Evolutionary conservation across 257 asterid species (phyloP).

Genomic region (Anisodus tanguticus): DNA sequence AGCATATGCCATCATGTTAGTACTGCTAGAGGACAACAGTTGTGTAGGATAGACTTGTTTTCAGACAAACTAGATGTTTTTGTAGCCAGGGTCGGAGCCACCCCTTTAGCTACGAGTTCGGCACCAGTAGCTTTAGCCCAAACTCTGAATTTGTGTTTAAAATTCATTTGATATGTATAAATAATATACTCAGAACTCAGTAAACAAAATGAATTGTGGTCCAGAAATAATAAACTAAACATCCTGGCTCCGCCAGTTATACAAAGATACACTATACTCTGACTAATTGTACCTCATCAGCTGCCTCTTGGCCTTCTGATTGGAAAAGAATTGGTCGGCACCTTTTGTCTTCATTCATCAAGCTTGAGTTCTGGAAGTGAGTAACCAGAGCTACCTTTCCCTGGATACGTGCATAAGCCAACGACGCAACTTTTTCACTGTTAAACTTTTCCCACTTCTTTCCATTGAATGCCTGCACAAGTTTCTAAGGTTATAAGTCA

Average conservation of each 20-base stretch:
- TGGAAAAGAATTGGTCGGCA: constrained; percentile 90
- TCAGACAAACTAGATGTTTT: neutral
- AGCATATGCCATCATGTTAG: neutral
- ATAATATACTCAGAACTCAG: too few relatives aligned
- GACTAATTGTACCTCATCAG: constrained; percentile 60
- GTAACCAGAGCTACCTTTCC: constrained; percentile 83
- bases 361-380: constrained; percentile 94
- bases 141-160: too few relatives aligned
- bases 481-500: constrained; percentile 19
- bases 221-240: too few relatives aligned
- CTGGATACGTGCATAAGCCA: constrained; percentile 95
- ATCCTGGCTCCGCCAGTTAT: neutral
- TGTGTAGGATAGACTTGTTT: neutral
- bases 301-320: constrained; percentile 74
- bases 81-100: neutral
- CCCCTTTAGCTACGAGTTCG: too few relatives aligned
- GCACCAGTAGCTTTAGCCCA: too few relatives aligned
- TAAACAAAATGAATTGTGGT: too few relatives aligned
- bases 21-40: neutral
- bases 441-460: constrained; percentile 98
- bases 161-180: too few relatives aligned
- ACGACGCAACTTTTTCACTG: constrained; percentile 91
- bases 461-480: constrained; percentile 78
- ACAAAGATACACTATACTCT: neutral
- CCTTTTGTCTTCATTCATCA: constrained; percentile 94